Percentiles rank a stretch among this genome's conserved stretches.
These are phyloP conservation scores for Wallacemonas collosoma DNA, from an alignment of 208 protist genomes.

Conservation along the genomic window DNA sequence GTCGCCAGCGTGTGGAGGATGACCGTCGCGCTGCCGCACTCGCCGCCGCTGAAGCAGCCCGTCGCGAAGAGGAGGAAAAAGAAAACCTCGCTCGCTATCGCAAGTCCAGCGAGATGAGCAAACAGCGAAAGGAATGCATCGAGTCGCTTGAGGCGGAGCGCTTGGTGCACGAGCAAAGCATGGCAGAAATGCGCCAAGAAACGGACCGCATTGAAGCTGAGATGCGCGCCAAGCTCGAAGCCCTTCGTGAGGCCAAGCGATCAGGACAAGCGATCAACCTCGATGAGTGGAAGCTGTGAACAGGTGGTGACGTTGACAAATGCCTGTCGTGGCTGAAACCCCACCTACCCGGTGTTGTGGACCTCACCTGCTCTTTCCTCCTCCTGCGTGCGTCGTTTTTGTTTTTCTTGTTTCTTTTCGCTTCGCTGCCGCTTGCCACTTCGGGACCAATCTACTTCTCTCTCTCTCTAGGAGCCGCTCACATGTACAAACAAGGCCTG, in stretches of 20 bases:
- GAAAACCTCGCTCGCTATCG: constrained; percentile 50
- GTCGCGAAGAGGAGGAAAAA: constrained; percentile 40
- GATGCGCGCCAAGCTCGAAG: constrained; percentile 89
- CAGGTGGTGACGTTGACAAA: neutral
- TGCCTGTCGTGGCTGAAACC: neutral
- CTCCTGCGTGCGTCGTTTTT: constrained; percentile 4
- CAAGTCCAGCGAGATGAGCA: constrained; percentile 59
- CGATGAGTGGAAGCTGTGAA: constrained; percentile 79
- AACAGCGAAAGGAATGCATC: constrained; percentile 65
- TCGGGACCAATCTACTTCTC: too few species aligned
- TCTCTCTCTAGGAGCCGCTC: too few species aligned
- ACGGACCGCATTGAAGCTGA: constrained; percentile 87
- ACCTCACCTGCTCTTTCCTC: neutral
- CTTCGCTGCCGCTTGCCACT: too few species aligned
- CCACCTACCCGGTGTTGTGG: too few species aligned
- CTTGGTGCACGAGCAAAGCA: constrained; percentile 64
- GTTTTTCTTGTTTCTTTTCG: too few species aligned
- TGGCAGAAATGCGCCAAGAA: constrained; percentile 78
- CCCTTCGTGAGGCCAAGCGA: constrained; percentile 72
- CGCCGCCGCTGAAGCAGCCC: constrained; percentile 42
- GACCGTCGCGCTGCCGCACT: constrained; percentile 33
- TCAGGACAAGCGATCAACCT: constrained; percentile 80
- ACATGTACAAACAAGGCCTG: too few species aligned
- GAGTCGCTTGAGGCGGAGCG: constrained; percentile 63
- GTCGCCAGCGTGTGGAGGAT: constrained; percentile 41